Conservation (phyloP, 805 yeast species). For the Candida fluviatilis region DNA sequence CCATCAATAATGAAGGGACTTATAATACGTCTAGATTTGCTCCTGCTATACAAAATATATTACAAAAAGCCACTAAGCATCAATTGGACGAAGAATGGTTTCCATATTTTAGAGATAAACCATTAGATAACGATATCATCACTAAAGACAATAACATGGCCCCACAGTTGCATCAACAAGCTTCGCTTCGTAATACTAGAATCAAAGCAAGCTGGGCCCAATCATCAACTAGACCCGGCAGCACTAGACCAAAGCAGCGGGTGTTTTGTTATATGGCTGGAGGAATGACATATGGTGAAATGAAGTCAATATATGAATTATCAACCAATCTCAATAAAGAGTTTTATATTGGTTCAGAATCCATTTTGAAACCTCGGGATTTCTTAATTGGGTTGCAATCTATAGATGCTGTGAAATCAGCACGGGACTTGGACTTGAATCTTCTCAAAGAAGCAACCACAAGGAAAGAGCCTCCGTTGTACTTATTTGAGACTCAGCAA, state of each 20-base stretch:
- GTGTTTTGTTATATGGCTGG: constrained; percentile 83
- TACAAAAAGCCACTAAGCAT: constrained; percentile 48
- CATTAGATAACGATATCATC: constrained; percentile 47
- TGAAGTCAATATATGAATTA: constrained; percentile 70
- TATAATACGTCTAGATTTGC: constrained; percentile 68
- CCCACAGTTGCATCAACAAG: constrained; percentile 2
- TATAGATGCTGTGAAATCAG: constrained; percentile 33
- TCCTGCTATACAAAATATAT: constrained; percentile 62
- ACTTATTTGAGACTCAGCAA: constrained; percentile 32
- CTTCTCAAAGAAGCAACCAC: constrained; percentile 23
- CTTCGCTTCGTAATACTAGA: constrained; percentile 62
- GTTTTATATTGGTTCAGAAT: constrained; percentile 77
- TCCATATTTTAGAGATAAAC: constrained; percentile 75
- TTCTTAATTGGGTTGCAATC: constrained; percentile 40
- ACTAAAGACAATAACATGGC: constrained; percentile 9
- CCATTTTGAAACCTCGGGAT: constrained; percentile 56
- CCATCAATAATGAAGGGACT: constrained; percentile 45
- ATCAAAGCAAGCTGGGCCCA: constrained; percentile 79
- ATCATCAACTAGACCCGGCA: constrained; percentile 9
- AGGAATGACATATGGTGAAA: constrained; percentile 81
- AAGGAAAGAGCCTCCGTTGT: constrained; percentile 38
- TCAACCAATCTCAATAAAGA: constrained; percentile 61
- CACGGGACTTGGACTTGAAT: constrained; percentile 40
- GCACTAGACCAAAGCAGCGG: constrained; percentile 48
- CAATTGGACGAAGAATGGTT: constrained; percentile 55